These are phyloP conservation scores for Coemansia sp. DNA, from an alignment of 192 early-diverging fungal species.

Conservation along the genomic window DNA sequence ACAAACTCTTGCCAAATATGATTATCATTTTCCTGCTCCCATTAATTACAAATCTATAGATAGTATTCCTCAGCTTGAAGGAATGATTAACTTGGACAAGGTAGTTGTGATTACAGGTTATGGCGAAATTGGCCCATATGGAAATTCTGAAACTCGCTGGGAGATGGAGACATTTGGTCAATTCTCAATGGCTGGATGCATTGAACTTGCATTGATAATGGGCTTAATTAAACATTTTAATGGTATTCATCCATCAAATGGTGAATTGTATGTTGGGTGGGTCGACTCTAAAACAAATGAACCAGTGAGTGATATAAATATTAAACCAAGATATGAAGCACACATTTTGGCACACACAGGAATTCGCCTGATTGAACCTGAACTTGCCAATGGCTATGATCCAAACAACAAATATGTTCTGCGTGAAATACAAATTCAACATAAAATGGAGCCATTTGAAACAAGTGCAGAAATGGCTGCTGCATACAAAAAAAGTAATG, in stretches of 20 bases:
- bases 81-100: conserved; percentile 83
- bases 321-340: conserved; percentile 90
- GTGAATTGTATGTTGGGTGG: conserved; percentile 80
- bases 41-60: conserved; percentile 18
- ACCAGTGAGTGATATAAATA: conserved; percentile 77
- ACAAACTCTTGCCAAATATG: conserved; percentile 80
- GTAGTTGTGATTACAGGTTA: conserved; percentile 86
- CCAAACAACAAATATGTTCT: conserved; percentile 77
- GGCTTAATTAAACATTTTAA: conserved; percentile 60
- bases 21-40: conserved; percentile 64
- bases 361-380: conserved; percentile 91
- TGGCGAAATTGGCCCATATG: conserved; percentile 87
- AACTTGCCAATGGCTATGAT: conserved; percentile 82
- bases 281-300: conserved; percentile 81
- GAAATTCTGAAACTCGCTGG: conserved; percentile 86
- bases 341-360: conserved; percentile 87
- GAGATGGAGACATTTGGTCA: conserved; percentile 83
- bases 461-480: conserved; percentile 80
- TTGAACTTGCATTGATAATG: conserved; percentile 96
- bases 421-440: conserved; percentile 85
- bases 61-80: conserved; percentile 58
- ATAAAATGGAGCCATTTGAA: conserved; percentile 87
- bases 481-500: conserved; percentile 10
- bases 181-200: conserved; percentile 55
- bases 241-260: conserved; percentile 6